phyloP scores from a whole-genome alignment of 306 rosid genomes.

The Castanopsis chinensis region DNA sequence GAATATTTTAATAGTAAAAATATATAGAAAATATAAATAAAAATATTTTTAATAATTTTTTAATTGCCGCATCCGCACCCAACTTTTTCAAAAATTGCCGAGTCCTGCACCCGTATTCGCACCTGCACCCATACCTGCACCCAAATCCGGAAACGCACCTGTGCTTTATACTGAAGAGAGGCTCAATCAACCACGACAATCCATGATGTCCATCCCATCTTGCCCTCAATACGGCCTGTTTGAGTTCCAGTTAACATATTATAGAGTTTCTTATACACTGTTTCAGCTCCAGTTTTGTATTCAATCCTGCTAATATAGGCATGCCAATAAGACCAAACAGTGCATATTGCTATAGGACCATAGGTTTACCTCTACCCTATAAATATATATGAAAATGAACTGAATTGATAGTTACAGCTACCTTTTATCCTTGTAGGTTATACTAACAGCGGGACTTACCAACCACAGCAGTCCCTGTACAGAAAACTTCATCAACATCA shows the following conservation, averaged over 20 bases:
- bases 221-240: conserved; percentile 47
- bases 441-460: conserved; percentile 31
- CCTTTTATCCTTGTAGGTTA: conserved; percentile 37
- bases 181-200: conserved; percentile 23
- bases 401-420: neutral
- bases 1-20: too few species aligned
- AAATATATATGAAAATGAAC: neutral
- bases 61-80: too few species aligned
- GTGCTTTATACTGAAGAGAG: too few species aligned
- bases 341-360: neutral
- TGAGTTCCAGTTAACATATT: conserved; percentile 45
- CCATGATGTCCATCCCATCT: conserved; percentile 52
- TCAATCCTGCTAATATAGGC: conserved; percentile 34
- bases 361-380: neutral
- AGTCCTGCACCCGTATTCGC: too few species aligned
- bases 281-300: conserved; percentile 44
- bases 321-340: neutral
- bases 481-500: conserved; percentile 57
- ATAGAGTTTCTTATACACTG: conserved; percentile 34
- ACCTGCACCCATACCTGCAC: too few species aligned
- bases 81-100: too few species aligned
- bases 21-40: too few species aligned
- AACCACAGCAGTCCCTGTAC: conserved; percentile 62
- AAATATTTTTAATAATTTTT: too few species aligned
- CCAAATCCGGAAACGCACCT: too few species aligned